These are phyloP conservation scores for Penicillium turbatum DNA, from an alignment of 495 filamentous ascomycete species.

Conservation along the genomic window DNA sequence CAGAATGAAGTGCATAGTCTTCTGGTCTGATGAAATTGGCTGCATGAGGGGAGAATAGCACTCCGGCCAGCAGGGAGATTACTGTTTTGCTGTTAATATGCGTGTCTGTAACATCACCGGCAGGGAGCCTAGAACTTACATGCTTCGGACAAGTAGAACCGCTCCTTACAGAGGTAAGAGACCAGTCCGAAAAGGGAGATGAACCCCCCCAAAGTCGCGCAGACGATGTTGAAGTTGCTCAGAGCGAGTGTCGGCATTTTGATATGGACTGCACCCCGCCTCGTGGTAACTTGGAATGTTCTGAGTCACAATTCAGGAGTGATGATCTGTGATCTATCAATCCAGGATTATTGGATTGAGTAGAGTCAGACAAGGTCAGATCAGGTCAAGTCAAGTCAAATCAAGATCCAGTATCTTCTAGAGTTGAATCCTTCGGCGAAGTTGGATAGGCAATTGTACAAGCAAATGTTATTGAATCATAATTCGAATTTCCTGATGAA, in stretches of 20 bases:
- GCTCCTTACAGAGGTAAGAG: conserved; percentile 84
- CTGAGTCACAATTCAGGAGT: too few relatives aligned
- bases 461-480: conserved; percentile 48
- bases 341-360: background rate
- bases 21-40: conserved; percentile 72
- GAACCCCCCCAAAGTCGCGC: conserved; percentile 79
- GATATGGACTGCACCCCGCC: background rate
- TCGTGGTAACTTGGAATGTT: background rate
- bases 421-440: conserved; percentile 1
- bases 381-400: too few relatives aligned
- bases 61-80: conserved; percentile 75
- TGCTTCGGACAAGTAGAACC: conserved; percentile 87
- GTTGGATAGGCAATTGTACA: conserved; percentile 1
- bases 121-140: conserved; percentile 47
- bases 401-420: background rate
- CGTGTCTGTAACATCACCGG: background rate
- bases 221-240: conserved; percentile 86
- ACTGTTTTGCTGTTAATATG: conserved; percentile 45
- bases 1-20: conserved; percentile 66
- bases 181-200: conserved; percentile 85
- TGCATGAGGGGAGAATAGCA: conserved; percentile 72
- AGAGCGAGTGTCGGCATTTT: conserved; percentile 75
- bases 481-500: conserved; percentile 18
- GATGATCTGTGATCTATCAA: too few relatives aligned
- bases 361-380: background rate